Evolutionary conservation across 2,329 filamentous ascomycete species (phyloP).

Genomic region (Pseudopyrenochaeta lycopersici): DNA sequence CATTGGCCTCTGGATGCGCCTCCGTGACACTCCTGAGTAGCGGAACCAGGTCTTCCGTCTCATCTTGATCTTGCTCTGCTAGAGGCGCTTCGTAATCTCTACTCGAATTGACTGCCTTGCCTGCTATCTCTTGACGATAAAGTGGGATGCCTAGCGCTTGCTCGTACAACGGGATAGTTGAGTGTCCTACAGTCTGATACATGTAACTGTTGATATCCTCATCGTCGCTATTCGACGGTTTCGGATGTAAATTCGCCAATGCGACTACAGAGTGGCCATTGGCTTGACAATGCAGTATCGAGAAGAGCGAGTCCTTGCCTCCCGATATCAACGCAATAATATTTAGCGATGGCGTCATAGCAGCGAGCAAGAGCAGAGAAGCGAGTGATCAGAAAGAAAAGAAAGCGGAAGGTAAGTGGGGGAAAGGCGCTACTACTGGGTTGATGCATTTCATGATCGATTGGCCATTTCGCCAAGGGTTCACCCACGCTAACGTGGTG

Average conservation of each 20-base stretch:
- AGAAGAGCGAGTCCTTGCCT: constrained; percentile 97
- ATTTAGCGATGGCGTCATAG: constrained; percentile 35
- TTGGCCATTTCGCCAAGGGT: background rate
- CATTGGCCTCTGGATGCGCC: constrained; percentile 81
- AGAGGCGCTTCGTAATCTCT: constrained; percentile 69
- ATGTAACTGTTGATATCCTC: constrained; percentile 95
- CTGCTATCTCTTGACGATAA: constrained; percentile 80
- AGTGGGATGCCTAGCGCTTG: constrained; percentile 81
- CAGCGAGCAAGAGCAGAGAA: background rate
- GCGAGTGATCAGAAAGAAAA: background rate
- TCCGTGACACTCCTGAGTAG: constrained; percentile 73
- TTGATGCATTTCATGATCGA: background rate
- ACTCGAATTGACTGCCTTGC: constrained; percentile 73
- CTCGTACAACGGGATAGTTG: constrained; percentile 84
- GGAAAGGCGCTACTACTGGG: background rate
- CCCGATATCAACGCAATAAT: constrained; percentile 95
- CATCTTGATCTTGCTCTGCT: constrained; percentile 62
- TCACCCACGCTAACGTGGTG: constrained; percentile 1
- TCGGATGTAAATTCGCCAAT: constrained; percentile 85
- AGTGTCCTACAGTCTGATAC: constrained; percentile 97
- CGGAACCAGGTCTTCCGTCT: constrained; percentile 86
- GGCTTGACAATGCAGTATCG: constrained; percentile 85
- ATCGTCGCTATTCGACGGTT: constrained; percentile 41
- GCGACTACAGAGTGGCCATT: constrained; percentile 88
- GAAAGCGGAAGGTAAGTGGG: background rate